Base-by-base conservation (phyloP, 164 flowering plant species). In the Sextonia rubra region DNA sequence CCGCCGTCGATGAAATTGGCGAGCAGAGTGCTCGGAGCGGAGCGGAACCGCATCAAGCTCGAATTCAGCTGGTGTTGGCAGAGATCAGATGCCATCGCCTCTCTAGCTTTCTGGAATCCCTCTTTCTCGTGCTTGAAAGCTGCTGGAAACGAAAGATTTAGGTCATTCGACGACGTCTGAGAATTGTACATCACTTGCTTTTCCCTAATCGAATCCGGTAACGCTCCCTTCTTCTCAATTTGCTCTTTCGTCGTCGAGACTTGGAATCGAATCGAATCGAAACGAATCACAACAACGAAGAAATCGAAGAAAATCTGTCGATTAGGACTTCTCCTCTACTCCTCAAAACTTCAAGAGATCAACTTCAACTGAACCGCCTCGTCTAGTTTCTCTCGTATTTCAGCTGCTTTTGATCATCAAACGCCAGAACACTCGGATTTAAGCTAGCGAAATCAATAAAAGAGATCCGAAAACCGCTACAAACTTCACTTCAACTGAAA, bases 11-110 rank as follows among this genome's bases (percentile, higher is more conserved):
- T 64, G 29, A 75, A 73, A 60, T 68, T 77, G 9, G 86, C 82
- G 17, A 84, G 68, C 12, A 84, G 73, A 17, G 85, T 74, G 75
- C 86, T 82, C 20, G 91, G 88, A 3, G 89, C 86, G 18, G 89
- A 88, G 0, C 82, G 82, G 49, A 77, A 82, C 25, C 89, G 81
- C 79, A 69, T 74, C 69, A 85, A 77, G n/a, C 83, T 79, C 9
- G 82, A 76, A 60, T 67, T 76, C 76, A 77, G 29, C 69, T 77
- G 77, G 14, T 67, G 71, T 25, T 68, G 73, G 23, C 69, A 60
- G 32, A 77, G 75, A 73, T 75, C 70, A 3, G 66, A 70, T 71
- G 60, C 78, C 77, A 80, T 77, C 58, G n/a, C 47, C 64, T 69
- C 76, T 73, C 76, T 73, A 70, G 4, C 61, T 26, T 75, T 76